These are phyloP conservation scores for Beauveria scarabaeidicola DNA, from an alignment of 2,329 filamentous ascomycete species.

Conservation along the genomic window DNA sequence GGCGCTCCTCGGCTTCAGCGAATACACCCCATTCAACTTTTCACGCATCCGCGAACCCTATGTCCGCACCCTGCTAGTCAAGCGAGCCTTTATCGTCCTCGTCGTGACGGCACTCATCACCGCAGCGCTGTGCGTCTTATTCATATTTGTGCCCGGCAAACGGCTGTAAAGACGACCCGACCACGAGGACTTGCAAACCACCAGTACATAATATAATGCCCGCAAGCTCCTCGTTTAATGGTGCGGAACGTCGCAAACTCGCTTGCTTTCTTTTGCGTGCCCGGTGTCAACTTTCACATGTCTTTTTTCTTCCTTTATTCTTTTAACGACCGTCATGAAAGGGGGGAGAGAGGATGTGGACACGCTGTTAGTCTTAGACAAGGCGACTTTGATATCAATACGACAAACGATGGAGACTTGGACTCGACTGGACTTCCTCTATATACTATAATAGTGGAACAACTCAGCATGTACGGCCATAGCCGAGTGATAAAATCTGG, in stretches of 20 bases:
- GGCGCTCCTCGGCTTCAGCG: conserved; percentile 81
- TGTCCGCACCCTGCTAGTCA: conserved; percentile 74
- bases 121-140: conserved; percentile 75
- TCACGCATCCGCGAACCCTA: conserved; percentile 83
- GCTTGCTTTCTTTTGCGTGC: not conserved
- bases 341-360: not conserved
- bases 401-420: not conserved
- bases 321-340: conserved; percentile 6
- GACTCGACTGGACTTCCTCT: not conserved
- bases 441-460: not conserved
- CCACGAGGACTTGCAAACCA: not conserved
- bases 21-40: conserved; percentile 94
- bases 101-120: conserved; percentile 67
- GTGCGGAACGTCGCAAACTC: not conserved
- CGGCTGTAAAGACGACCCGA: conserved; percentile 44
- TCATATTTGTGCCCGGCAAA: conserved; percentile 91
- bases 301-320: not conserved
- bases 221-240: not conserved
- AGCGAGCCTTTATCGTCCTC: conserved; percentile 75
- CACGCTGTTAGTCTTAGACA: not conserved
- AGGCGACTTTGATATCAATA: not conserved
- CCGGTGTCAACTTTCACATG: not conserved
- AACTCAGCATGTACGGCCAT: not conserved
- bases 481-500: not conserved
- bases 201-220: not conserved